Evolutionary conservation across 2,329 filamentous ascomycete species (phyloP).

Genomic region (Passalora sequoiae): DNA sequence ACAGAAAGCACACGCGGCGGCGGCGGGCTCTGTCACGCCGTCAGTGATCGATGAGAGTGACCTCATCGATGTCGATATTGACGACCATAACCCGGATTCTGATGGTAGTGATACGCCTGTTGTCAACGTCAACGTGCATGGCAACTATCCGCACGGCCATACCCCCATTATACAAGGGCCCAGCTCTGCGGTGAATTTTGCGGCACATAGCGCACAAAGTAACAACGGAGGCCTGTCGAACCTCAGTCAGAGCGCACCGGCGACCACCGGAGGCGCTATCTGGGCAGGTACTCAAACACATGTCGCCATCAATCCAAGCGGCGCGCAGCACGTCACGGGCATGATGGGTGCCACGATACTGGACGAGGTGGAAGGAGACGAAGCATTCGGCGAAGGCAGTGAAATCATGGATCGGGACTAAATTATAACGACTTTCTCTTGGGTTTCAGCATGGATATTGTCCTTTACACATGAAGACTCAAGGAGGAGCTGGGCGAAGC

Average conservation of each 20-base stretch:
- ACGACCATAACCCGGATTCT: slow-evolving; percentile 27
- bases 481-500: background rate
- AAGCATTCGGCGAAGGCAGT: slow-evolving; percentile 43
- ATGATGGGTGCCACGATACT: slow-evolving; percentile 38
- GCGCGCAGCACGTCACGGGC: slow-evolving; percentile 34
- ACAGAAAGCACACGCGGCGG: slow-evolving; percentile 21
- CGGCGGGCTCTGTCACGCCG: slow-evolving; percentile 16
- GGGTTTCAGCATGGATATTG: slow-evolving; percentile 4
- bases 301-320: slow-evolving; percentile 10
- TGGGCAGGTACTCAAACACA: slow-evolving; percentile 17
- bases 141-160: slow-evolving; percentile 23
- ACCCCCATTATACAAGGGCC: slow-evolving; percentile 25
- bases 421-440: background rate
- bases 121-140: slow-evolving; percentile 27
- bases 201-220: slow-evolving; percentile 7
- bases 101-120: slow-evolving; percentile 30
- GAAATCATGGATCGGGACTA: slow-evolving; percentile 38
- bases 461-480: background rate
- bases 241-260: slow-evolving; percentile 30
- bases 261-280: slow-evolving; percentile 22
- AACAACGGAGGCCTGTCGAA: slow-evolving; percentile 12
- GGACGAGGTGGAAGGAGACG: slow-evolving; percentile 38
- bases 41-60: slow-evolving; percentile 26
- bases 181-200: slow-evolving; percentile 16
- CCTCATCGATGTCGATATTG: slow-evolving; percentile 29